Percentiles rank a stretch among this genome's conserved stretches.
Evolutionary conservation across 495 filamentous ascomycete genomes (phyloP).

Genomic region (Penicillium mononematosum): DNA sequence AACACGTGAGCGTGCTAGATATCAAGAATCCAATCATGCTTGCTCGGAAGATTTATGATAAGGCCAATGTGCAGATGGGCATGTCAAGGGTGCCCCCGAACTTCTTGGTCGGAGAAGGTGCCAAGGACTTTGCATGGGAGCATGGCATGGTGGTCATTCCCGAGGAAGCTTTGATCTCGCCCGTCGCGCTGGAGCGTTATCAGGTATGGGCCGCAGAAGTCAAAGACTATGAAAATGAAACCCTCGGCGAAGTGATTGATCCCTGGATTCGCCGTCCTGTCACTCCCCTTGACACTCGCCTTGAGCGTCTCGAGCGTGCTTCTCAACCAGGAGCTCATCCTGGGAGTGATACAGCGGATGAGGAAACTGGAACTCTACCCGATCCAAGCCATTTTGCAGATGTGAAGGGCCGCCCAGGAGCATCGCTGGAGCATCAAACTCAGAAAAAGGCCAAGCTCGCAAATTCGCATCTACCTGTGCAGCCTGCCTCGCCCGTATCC

Average conservation of each 20-base stretch:
- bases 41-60: conserved; percentile 77
- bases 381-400: too few species aligned
- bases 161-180: conserved; percentile 72
- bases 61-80: conserved; percentile 67
- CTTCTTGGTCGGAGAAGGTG: conserved; percentile 80
- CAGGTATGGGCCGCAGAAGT: conserved; percentile 75
- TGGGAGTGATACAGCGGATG: not conserved
- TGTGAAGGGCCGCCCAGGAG: not conserved
- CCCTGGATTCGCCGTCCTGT: conserved; percentile 11
- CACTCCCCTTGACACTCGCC: conserved; percentile 2
- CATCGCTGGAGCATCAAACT: not conserved
- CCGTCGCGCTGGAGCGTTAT: conserved; percentile 70
- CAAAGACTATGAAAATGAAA: conserved; percentile 38
- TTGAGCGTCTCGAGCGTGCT: conserved; percentile 3
- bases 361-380: not conserved
- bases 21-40: conserved; percentile 89
- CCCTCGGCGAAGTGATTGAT: not conserved
- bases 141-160: conserved; percentile 66
- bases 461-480: not conserved
- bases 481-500: not conserved
- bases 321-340: not conserved
- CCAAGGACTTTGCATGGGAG: conserved; percentile 78
- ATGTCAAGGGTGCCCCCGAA: conserved; percentile 90
- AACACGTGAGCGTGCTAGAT: conserved; percentile 49
- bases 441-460: not conserved